Evolutionary conservation across 2,329 filamentous ascomycete genomes (phyloP), one percentile per base, ranked within the genome.

Genomic region (Claviceps sp.): DNA sequence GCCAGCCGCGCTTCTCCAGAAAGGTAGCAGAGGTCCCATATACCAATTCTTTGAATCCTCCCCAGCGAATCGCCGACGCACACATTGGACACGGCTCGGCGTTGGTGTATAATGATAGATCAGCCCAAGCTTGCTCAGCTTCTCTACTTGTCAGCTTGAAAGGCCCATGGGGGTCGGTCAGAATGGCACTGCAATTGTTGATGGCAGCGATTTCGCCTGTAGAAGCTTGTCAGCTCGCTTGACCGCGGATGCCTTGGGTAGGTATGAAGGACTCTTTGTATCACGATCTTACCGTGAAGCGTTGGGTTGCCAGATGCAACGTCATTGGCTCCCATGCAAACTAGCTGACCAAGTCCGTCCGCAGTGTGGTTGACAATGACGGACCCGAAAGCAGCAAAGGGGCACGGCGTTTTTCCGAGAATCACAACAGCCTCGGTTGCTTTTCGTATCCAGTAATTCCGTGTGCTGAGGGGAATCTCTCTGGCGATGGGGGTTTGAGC

Each of bases 21-120:
- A 62, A 66, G 24, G 71, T 64, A 54, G 77, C 75, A 26, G 67
- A 71, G 1, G 74, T 78, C 5, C 75, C 75, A 57, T 73, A 80
- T 7, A 80, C 68, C 58, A 75, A 76, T 62, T 79, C 77, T 40
- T 65, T 67, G 64, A 80, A 78, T 0, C 74, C 74, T 0, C 75
- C 68, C 74, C 74, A 80, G 1, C 75, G 70, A 55, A 80, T 77
- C 0, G 75, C 76, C 6, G 74, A 71, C 1, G 77, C 75, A 57
- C 77, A 81, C 73, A 80, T 81, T 6, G 76, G 73, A 60, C 77
- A 80, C 52, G 71, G 73, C 61, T 80, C 76, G 2, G 72, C 76
- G 59, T 76, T 80, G 22, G 76, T 80, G 61, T 80, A 80, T 3
- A 80, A 61, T 5, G 70, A 70, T n/a, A 80, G 61, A 16, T 66